Evolutionary conservation across 495 filamentous ascomycete species (phyloP).

Genomic region (Patellaria atrata): DNA sequence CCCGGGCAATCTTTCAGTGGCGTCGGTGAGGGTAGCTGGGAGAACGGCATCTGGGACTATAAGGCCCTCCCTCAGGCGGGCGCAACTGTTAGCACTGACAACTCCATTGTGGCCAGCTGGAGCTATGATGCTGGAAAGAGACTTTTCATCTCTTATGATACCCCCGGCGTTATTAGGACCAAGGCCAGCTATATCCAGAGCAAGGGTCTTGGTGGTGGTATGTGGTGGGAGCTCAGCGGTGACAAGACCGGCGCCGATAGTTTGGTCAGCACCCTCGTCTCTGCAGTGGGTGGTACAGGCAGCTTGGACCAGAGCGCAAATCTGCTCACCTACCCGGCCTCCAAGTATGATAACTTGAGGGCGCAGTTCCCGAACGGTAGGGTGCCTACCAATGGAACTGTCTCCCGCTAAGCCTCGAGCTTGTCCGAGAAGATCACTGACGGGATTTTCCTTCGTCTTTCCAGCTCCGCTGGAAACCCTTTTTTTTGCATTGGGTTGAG

Average conservation of each 20-base stretch:
- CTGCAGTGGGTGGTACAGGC: constrained; percentile 11
- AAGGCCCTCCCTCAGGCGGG: constrained; percentile 41
- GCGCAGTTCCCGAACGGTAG: constrained; percentile 9
- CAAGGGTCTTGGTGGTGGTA: constrained; percentile 57
- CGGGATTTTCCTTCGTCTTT: no score
- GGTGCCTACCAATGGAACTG: no score
- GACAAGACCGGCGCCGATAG: constrained; percentile 41
- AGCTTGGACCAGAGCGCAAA: constrained; percentile 15
- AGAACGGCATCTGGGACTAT: constrained; percentile 72
- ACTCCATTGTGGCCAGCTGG: constrained; percentile 44
- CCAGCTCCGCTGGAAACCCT: no score
- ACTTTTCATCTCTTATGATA: constrained; percentile 67
- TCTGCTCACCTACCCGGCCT: constrained; percentile 12
- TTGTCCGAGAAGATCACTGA: no score
- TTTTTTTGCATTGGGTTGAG: no score
- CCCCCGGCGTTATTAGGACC: constrained; percentile 35
- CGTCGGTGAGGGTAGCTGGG: constrained; percentile 50
- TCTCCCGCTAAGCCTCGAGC: no score
- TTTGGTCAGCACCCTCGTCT: constrained; percentile 16
- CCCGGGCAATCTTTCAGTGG: constrained; percentile 54
- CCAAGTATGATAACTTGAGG: constrained; percentile 21
- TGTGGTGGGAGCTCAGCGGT: constrained; percentile 83
- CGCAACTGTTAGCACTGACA: constrained; percentile 34
- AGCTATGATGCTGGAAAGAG: constrained; percentile 46
- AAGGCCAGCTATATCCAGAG: constrained; percentile 54